Percentiles rank a stretch among this genome's conserved stretches.
These are phyloP conservation scores for Aspergillus pseudonomiae DNA, from an alignment of 2,329 filamentous ascomycete species.

Conservation along the genomic window DNA sequence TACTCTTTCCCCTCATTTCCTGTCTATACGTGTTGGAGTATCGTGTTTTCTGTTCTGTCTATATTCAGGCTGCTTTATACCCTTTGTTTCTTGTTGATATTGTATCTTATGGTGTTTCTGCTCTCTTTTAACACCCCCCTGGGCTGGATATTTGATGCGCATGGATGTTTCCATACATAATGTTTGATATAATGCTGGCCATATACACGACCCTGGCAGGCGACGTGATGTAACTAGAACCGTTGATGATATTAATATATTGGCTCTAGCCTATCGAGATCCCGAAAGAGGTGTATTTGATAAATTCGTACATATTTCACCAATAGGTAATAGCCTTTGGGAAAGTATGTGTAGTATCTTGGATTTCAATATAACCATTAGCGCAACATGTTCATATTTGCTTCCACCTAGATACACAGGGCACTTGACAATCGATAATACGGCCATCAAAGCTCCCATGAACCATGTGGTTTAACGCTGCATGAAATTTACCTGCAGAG, in stretches of 20 bases:
- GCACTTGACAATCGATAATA: accelerated
- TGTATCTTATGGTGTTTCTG: neutral
- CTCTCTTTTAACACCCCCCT: neutral
- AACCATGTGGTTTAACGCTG: too few relatives aligned
- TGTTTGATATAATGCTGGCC: slow-evolving; percentile 5
- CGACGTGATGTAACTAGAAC: neutral
- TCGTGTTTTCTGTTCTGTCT: neutral
- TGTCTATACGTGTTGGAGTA: neutral
- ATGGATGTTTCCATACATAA: slow-evolving; percentile 3
- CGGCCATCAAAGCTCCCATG: too few relatives aligned
- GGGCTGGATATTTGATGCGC: neutral
- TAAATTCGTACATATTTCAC: neutral
- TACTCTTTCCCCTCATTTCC: neutral
- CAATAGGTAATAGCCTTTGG: neutral
- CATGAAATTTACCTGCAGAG: too few relatives aligned
- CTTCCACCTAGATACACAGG: too few relatives aligned
- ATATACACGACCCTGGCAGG: neutral
- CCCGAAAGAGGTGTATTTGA: neutral
- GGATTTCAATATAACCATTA: neutral
- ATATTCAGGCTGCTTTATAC: slow-evolving; percentile 11
- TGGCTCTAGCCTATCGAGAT: neutral
- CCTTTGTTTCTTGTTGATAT: slow-evolving; percentile 13
- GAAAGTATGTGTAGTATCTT: neutral
- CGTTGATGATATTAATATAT: neutral
- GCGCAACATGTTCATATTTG: neutral